phyloP scores from a whole-genome alignment of 1,284 basidiomycete genomes.

The Melampsora larici-populina region DNA sequence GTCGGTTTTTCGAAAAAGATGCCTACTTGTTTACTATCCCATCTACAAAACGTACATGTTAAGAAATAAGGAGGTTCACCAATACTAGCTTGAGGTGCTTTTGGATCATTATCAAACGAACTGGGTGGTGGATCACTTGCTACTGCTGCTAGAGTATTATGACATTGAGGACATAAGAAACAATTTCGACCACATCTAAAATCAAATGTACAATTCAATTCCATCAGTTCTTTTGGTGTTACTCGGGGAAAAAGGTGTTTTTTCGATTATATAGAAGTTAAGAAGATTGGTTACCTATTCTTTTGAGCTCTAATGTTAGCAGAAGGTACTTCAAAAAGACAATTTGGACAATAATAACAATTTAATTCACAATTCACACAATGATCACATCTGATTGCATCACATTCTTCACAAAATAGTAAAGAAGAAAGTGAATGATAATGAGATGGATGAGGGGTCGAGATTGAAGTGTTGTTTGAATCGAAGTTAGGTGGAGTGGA shows the following conservation, averaged over 20 bases:
- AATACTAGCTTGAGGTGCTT: constrained; percentile 54
- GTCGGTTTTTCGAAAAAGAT: constrained; percentile 95
- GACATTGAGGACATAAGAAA: constrained; percentile 89
- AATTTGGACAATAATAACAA: constrained; percentile 96
- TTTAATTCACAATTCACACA: constrained; percentile 90
- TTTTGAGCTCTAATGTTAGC: constrained; percentile 93
- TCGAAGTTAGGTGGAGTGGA: constrained; percentile 24
- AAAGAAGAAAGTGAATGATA: constrained; percentile 79
- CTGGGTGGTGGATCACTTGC: constrained; percentile 72
- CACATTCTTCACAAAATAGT: constrained; percentile 98
- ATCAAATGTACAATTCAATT: too few relatives aligned
- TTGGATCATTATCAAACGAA: constrained; percentile 58
- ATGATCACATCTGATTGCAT: constrained; percentile 83
- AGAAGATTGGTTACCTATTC: constrained; percentile 65
- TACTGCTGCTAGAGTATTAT: constrained; percentile 79
- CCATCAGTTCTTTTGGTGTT: background rate
- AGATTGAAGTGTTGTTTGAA: background rate
- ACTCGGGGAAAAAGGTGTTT: too few relatives aligned
- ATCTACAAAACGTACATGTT: constrained; percentile 85
- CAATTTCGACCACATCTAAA: constrained; percentile 91
- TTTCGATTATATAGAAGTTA: background rate
- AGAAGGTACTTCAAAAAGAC: constrained; percentile 96
- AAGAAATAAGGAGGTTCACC: constrained; percentile 85
- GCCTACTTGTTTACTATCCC: constrained; percentile 86
- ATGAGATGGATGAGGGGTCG: constrained; percentile 24